Evolutionary conservation across 1,284 basidiomycete species (phyloP), one percentile per base, ranked within the genome.

Genomic region (Melanopsichium pennsylvanicum): DNA sequence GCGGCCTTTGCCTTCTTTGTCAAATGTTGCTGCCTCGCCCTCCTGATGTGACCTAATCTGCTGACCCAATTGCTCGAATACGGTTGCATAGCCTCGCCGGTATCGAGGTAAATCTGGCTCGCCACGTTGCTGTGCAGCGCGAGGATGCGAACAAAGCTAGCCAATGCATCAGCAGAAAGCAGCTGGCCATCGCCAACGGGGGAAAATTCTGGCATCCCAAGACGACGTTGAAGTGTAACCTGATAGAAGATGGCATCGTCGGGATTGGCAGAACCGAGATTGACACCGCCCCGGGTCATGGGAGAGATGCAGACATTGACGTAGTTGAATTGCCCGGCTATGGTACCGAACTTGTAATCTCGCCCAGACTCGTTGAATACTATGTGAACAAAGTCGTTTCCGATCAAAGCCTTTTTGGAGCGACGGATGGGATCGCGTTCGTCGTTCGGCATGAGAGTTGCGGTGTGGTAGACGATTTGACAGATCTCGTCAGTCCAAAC

Each of bases 401-500:
- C 79, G 39, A 81, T 79, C 16, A 80, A 70, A 15, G 76, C 79
- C 55, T 79, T 80, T 39, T 80, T 80, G 5, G 57, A 45, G 13
- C 62, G 52, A 32, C 62, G 61, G 11, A 49, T 76, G 18, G 70
- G 64, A 43, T 81, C 79, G 26, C 49, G 55, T 31, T 50, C 48
- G 33, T 68, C 46, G 52, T 76, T 75, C n/a, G 96, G 96, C 96
- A 98, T 98, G 83, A 99, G 88, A 1, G 96, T 98, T 2, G 95
- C 91, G 1, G 93, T 90, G 82, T 98, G 96, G 82, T 92, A 99
- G 46, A 97, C 86, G 57, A 97, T 88, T 80, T 98, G 96, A 15
- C 90, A 89, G 37, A 97, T 94, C 76, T 97, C 93, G 82, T 99
- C 93, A 89, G 93, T 94, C 94, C 95, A 98, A 0, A 94, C 93